phyloP scores from a whole-genome alignment of 192 early-diverging fungal genomes.

The Spizellomyces sp. region DNA sequence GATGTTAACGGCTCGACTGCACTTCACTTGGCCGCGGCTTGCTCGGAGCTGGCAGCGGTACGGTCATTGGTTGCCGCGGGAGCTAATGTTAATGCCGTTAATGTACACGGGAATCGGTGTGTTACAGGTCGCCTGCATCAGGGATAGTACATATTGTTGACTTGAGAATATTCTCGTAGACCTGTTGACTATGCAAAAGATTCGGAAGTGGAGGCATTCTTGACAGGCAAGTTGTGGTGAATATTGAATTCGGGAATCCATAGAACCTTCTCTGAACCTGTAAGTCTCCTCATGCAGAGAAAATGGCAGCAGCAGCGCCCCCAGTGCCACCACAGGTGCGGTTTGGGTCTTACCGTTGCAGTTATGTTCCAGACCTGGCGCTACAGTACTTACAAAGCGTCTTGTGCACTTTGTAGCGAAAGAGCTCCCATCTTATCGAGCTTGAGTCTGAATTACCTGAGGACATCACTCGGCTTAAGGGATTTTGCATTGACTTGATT shows the following conservation, averaged over 20 bases:
- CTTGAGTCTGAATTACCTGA: slow-evolving; percentile 34
- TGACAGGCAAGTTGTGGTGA: neutral
- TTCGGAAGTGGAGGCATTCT: neutral
- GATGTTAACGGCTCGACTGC: slow-evolving; percentile 32
- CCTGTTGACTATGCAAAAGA: slow-evolving; percentile 30
- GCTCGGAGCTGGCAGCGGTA: slow-evolving; percentile 6
- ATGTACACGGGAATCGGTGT: slow-evolving; percentile 27
- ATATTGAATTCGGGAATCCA: neutral
- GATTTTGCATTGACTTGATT: slow-evolving; percentile 38
- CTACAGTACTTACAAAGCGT: neutral
- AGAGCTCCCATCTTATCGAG: slow-evolving; percentile 25
- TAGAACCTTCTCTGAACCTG: neutral
- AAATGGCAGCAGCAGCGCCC: neutral
- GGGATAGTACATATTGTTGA: no score
- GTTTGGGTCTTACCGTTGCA: neutral
- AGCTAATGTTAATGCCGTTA: slow-evolving; percentile 9
- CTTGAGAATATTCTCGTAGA: slow-evolving; percentile 5
- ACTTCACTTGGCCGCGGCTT: slow-evolving; percentile 30
- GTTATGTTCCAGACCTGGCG: neutral
- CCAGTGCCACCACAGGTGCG: slow-evolving; percentile 11
- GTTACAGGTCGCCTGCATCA: neutral
- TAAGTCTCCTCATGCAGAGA: neutral
- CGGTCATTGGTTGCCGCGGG: slow-evolving; percentile 28
- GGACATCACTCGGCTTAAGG: slow-evolving; percentile 21
- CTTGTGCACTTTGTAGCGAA: neutral